Evolutionary conservation across 768 basidiomycete species (phyloP).

Genomic region (Leccinum variicolor): DNA sequence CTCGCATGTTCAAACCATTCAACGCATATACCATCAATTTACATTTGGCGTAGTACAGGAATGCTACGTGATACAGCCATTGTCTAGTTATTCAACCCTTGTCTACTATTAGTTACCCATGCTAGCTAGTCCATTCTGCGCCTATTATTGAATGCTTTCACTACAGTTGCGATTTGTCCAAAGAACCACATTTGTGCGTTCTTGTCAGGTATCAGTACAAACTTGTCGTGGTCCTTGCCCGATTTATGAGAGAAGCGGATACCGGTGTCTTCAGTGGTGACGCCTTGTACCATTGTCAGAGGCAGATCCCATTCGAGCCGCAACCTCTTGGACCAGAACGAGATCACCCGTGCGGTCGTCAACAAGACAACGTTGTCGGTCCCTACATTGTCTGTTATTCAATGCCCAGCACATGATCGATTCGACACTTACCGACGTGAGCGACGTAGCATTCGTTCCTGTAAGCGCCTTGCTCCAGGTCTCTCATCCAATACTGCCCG

Average conservation of each 20-base stretch:
- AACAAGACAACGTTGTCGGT: conserved; percentile 79
- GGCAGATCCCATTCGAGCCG: conserved; percentile 90
- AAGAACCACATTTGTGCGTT: conserved; percentile 79
- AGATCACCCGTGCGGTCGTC: conserved; percentile 74
- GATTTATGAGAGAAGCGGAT: conserved; percentile 83
- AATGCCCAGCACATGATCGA: conserved; percentile 2
- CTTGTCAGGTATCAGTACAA: conserved; percentile 74
- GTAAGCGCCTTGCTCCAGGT: conserved; percentile 85
- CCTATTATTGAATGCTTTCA: conserved; percentile 71
- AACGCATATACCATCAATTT: conserved; percentile 24
- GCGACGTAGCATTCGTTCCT: conserved; percentile 86
- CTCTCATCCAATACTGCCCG: conserved; percentile 97
- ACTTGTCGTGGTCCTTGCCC: conserved; percentile 72
- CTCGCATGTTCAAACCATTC: conserved; percentile 21
- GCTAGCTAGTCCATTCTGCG: conserved; percentile 59
- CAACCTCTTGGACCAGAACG: conserved; percentile 83
- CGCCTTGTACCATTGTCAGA: conserved; percentile 79
- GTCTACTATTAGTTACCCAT: conserved; percentile 16
- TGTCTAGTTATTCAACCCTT: conserved; percentile 8
- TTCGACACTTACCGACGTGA: conserved; percentile 67
- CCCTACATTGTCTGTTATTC: conserved; percentile 60
- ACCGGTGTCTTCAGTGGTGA: conserved; percentile 87
- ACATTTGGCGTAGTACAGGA: conserved; percentile 21
- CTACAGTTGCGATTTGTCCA: conserved; percentile 68
- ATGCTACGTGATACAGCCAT: conserved; percentile 22